These are phyloP conservation scores for Fomitiporia mediterranea DNA, from an alignment of 1,284 basidiomycete species.

Conservation along the genomic window DNA sequence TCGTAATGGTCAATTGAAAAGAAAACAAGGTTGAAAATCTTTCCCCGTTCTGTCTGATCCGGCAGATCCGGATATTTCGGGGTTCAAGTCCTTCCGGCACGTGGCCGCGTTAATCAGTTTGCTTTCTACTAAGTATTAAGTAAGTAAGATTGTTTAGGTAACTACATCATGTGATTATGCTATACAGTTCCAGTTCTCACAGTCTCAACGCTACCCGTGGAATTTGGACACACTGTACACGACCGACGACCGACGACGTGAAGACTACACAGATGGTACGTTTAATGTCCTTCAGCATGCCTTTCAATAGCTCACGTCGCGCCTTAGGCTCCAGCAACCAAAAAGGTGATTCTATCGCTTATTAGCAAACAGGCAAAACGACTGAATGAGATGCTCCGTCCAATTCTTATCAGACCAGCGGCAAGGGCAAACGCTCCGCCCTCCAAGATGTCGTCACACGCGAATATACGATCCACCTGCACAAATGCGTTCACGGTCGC, in stretches of 20 bases:
- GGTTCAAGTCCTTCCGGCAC: too few relatives aligned
- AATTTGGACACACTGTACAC: neutral
- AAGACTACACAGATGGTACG: constrained; percentile 45
- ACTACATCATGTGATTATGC: neutral
- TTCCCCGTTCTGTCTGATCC: neutral
- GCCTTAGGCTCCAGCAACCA: constrained; percentile 32
- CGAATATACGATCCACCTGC: constrained; percentile 94
- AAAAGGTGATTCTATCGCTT: constrained; percentile 32
- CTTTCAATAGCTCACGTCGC: constrained; percentile 5
- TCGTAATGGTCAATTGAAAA: neutral
- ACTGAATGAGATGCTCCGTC: neutral
- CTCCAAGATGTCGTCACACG: constrained; percentile 95
- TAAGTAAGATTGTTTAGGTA: too few relatives aligned
- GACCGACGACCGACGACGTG: constrained; percentile 17
- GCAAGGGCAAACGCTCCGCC: constrained; percentile 76
- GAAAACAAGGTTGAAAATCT: neutral
- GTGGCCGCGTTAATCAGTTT: neutral
- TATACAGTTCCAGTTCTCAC: constrained; percentile 13
- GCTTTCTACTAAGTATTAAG: too few relatives aligned
- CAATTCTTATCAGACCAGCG: constrained; percentile 17
- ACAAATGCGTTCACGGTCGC: constrained; percentile 88
- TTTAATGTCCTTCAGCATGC: constrained; percentile 17
- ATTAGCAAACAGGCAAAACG: neutral
- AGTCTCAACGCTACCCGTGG: neutral
- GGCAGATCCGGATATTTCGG: neutral